These are phyloP conservation scores for Haplosporangium sp. DNA, from an alignment of 371 early-diverging fungal genomes.

Conservation along the genomic window DNA sequence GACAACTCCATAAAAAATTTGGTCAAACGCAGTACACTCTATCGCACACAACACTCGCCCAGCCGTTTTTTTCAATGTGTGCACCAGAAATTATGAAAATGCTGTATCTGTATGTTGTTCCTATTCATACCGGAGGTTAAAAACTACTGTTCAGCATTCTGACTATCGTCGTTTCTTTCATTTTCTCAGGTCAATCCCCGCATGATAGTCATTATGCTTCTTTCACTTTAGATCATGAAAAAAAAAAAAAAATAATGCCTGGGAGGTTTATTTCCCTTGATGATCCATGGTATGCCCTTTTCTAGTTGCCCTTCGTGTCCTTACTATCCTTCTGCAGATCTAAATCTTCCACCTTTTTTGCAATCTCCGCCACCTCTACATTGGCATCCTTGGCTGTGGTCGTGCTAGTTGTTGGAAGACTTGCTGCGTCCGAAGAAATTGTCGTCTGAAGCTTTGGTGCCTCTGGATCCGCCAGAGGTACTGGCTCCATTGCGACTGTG, in stretches of 20 bases:
- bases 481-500: neutral
- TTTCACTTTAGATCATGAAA: neutral
- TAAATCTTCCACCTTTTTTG: slow-evolving; percentile 2
- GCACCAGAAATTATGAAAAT: too few relatives aligned
- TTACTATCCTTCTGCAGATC: slow-evolving; percentile 1
- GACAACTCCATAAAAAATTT: too few relatives aligned
- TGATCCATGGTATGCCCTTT: neutral
- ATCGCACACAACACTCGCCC: too few relatives aligned
- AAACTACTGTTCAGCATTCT: too few relatives aligned
- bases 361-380: neutral
- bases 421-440: neutral
- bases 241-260: neutral
- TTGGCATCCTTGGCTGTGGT: neutral
- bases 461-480: slow-evolving; percentile 3
- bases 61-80: too few relatives aligned
- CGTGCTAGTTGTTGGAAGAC: too few relatives aligned
- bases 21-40: too few relatives aligned
- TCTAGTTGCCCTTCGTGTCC: neutral
- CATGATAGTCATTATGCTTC: neutral
- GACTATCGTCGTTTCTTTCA: too few relatives aligned
- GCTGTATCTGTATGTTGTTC: too few relatives aligned
- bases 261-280: neutral
- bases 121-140: too few relatives aligned
- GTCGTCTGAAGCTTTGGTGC: slow-evolving; percentile 3
- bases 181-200: too few relatives aligned